Conservation (phyloP, 805 yeast genomes). For the Candida nanaspora region DNA sequence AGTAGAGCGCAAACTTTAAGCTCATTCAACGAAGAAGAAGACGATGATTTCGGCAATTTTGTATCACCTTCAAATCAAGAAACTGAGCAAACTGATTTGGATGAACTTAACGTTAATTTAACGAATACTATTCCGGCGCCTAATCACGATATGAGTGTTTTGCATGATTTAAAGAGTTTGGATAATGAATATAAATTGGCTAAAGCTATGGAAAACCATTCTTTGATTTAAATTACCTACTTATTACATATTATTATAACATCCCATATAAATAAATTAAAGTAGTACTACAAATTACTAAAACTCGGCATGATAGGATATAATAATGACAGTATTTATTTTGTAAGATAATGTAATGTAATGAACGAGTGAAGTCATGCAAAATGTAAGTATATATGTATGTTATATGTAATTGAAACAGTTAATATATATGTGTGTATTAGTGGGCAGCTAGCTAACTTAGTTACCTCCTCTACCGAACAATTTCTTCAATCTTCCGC, state of each 20-base stretch:
- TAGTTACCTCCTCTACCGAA: constrained; percentile 15
- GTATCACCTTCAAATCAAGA: constrained; percentile 19
- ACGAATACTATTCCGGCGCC: constrained; percentile 11
- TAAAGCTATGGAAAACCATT: constrained; percentile 3
- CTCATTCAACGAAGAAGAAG: constrained; percentile 22
- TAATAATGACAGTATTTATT: too few relatives aligned
- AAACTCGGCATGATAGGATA: not conserved
- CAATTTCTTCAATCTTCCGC: constrained; percentile 25
- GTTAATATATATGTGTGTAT: too few relatives aligned
- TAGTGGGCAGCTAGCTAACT: too few relatives aligned
- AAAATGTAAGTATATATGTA: too few relatives aligned
- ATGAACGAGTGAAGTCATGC: too few relatives aligned
- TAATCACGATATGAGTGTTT: constrained; percentile 13
- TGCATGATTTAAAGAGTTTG: constrained; percentile 12
- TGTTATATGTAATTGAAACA: too few relatives aligned
- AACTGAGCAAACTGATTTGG: constrained; percentile 3
- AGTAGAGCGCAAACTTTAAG: constrained; percentile 15
- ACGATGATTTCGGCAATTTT: constrained; percentile 28
- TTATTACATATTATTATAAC: not conserved
- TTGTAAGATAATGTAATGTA: too few relatives aligned
- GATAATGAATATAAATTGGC: constrained; percentile 10
- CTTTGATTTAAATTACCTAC: not conserved
- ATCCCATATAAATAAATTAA: not conserved
- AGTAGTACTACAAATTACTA: not conserved
- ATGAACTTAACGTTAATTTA: constrained; percentile 2